Base-by-base conservation (phyloP, 2,329 filamentous ascomycete species). In the Graphium sp. region DNA sequence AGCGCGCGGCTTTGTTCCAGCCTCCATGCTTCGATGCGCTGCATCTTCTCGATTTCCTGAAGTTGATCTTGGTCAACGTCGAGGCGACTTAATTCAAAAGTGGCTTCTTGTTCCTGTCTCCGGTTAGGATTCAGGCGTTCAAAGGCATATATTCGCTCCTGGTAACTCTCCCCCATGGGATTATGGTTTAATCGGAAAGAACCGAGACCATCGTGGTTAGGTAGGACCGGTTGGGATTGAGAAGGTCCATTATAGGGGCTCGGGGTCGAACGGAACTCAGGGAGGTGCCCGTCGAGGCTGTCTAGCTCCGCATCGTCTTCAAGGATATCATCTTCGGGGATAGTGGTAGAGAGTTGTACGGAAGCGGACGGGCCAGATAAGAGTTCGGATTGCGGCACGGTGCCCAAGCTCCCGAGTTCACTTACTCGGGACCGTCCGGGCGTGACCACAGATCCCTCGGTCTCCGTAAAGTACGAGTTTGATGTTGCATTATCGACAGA, bases 11-110 rank as follows among this genome's bases (percentile, higher is more conserved):
- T 93, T 48, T 98, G 85, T 44, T 95, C 87, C 44, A 91, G 54
- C 32, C 85, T 70, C 89, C 89, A 98, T 29, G 71, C 68, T 51
- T 95, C 87, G 45, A 98, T 92, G 34, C 87, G 69, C 40, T 75
- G 71, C 45, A 75, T 78, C 45, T 78, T 75, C 39, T 93, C 83
- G 22, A 67, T 58, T 37, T 83, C 76, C 22, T 74, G 66, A 17
- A 61, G 53, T 20, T 58, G 53, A 23, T 68, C 62, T 21, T 62
- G 58, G 32, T 71, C 63, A 24, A 62, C 38, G 36, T 67, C 61
- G 12, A 60, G 42, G 29, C 61, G 56, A 1, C 56, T 56, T 8
- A 64, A 41, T 13, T 69, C 65, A 9, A 66, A 45, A 36, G 60
- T 66, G 37, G 70, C 67, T 8, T 58, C 52, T 24, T 59, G 53